Base-by-base conservation (phyloP, 2,329 filamentous ascomycete species). In the Lachnellula hyalina region DNA sequence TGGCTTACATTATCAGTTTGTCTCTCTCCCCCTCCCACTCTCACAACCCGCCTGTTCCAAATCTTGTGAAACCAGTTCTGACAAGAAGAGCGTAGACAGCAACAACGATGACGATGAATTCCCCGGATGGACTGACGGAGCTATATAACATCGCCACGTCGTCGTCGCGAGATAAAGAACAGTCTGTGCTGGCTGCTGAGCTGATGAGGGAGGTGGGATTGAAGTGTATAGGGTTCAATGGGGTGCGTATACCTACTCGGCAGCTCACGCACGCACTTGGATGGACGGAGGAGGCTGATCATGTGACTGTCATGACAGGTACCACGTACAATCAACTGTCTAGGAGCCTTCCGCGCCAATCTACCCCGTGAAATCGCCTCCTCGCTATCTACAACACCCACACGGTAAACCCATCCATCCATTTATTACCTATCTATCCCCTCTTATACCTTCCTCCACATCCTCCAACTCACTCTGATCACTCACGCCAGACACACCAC, bases 101-200 rank as follows among this genome's bases (percentile, higher is more conserved):
- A 34, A 85, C 89, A 17, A 90, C 89, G 1, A 89, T 93, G 74
- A 94, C 90, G 1, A 83, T 94, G 76, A 94, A 95, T 75, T 91
- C 89, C 1, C 89, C 89, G 23, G 86, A 88, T 54, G 87, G 88
- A 3, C 81, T 93, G 61, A 73, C 81, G 4, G 72, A 79, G 21
- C 79, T 62, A 47, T 54, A 59, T 40, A 56, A 60, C 11, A 53
- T 66, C 6, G 62, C 61, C 4, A 68, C 65, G 5, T 51, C 55
- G 9, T 50, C 48, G 2, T 60, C 64, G 8, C 58, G 57, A 42
- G 65, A 67, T 28, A 61, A 59, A 25, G 48, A 45, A 28, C 53
- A 66, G 25, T 49, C 60, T 8, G 61, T 69, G 1, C 53, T 61
- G 28, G 66, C 61, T 5, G 87, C 86, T 58, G 86, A 89, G 68